Base-by-base conservation (phyloP, 1,284 basidiomycete genomes). In the Fomes fomentarius region DNA sequence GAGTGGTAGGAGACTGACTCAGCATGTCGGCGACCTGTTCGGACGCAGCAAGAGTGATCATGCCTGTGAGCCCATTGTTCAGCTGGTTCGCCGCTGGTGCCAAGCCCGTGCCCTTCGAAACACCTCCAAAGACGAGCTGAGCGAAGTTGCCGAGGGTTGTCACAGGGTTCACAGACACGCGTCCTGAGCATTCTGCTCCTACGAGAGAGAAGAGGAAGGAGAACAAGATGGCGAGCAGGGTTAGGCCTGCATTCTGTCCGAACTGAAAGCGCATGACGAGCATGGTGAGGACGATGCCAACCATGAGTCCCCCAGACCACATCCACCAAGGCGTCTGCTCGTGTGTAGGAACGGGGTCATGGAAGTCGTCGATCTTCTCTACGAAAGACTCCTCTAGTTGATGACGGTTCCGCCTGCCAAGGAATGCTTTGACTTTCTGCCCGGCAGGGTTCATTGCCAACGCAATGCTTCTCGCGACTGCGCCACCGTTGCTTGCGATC, bases 221-320 rank as follows among this genome's bases (percentile, higher is more conserved):
- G 72, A 87, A 85, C 46, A 87, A 52, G 73, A 87, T 84, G 33
- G 82, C 82, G 41, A 88, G 76, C 52, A 87, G 75, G 1, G 81
- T 71, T 24, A 84, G 76, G 4, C 81, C 80, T 35, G 84, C 81
- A 58, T 82, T 83, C 53, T 65, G 63, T 28, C 60, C 63, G 73
- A 82, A 76, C 54, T 77, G 68, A 70, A 80, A 83, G 31, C 76
- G 71, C 42, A 82, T 83, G 4, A 77, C 74, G 51, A 84, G 74
- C 50, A 87, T 81, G 3, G 82, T 74, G 61, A 79, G 77, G 45
- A 85, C 63, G 26, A 78, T 76, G 50, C 80, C 81, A 30, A 74
- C 48, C 24, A 76, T 26, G 2, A 87, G 68, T 25, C 85, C 83
- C 15, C 68, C 70, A 0, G 72, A 70, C 84, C 84, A 87, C 74